These are phyloP conservation scores for Penicillium digitatum DNA, from an alignment of 2,329 filamentous ascomycete genomes.

Conservation along the genomic window DNA sequence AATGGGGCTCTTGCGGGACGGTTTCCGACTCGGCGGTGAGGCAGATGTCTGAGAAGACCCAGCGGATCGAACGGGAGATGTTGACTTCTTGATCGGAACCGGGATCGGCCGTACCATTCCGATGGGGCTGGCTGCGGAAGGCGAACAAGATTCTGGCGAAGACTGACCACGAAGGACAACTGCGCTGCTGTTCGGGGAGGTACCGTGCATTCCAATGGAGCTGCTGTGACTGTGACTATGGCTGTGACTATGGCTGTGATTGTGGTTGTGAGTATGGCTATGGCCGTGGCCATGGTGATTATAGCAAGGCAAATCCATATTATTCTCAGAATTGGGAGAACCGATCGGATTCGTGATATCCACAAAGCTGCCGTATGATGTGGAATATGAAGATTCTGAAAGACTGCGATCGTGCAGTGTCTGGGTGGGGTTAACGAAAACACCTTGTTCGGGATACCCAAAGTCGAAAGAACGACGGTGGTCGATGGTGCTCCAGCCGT, in stretches of 20 bases:
- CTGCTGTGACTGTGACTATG: slow-evolving; percentile 4
- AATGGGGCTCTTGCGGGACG: slow-evolving; percentile 67
- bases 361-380: slow-evolving; percentile 73
- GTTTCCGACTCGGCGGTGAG: slow-evolving; percentile 63
- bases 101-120: slow-evolving; percentile 65
- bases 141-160: slow-evolving; percentile 43
- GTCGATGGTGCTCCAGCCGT: slow-evolving; percentile 81
- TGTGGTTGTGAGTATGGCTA: slow-evolving; percentile 2
- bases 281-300: slow-evolving; percentile 24
- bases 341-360: slow-evolving; percentile 76
- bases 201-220: slow-evolving; percentile 22
- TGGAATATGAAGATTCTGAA: slow-evolving; percentile 78
- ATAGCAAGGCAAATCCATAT: slow-evolving; percentile 54
- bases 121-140: slow-evolving; percentile 60
- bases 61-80: slow-evolving; percentile 58
- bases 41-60: slow-evolving; percentile 58
- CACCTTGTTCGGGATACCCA: slow-evolving; percentile 56
- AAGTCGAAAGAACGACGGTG: slow-evolving; percentile 68
- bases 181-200: slow-evolving; percentile 21
- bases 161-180: slow-evolving; percentile 42
- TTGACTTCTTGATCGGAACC: slow-evolving; percentile 42
- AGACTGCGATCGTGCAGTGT: slow-evolving; percentile 82
- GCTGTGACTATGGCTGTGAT: slow-evolving; percentile 23
- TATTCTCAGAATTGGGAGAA: slow-evolving; percentile 76
- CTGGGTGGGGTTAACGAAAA: slow-evolving; percentile 89